Evolutionary conservation across 2,329 filamentous ascomycete genomes (phyloP), one percentile per base, ranked within the genome.

Genomic region (Trichothecium roseum): DNA sequence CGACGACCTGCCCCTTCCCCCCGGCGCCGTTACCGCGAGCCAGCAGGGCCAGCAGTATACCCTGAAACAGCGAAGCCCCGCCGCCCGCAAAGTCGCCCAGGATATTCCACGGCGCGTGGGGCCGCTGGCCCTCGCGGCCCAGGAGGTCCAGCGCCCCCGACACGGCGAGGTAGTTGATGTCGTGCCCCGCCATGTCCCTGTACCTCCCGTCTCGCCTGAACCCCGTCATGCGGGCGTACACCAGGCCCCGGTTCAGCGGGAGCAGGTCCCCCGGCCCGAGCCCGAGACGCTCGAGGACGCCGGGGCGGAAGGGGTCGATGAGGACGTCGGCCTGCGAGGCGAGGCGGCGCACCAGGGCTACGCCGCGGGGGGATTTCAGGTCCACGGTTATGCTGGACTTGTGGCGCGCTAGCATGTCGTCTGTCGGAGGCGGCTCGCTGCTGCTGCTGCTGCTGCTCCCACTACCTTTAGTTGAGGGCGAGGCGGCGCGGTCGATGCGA

Each of bases 131-230:
- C 18, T 64, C 63, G 1, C 82, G 67, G 1, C 89, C 89, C 3
- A 96, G 72, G 59, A 94, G 66, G 1, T 72, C 70, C 18, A 96
- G 61, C 1, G 83, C 80, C 1, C 89, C 89, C 0, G 81, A 83
- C 0, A 94, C 84, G 33, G 88, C 85, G 29, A 96, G 80, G 59
- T 96, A 96, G 54, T 96, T 95, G 56, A 95, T 94, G 55, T 95
- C 88, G 54, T 95, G 88, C 30, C 88, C 88, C 0, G 88, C 87
- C 88, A 94, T 95, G 49, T 72, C 62, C 32, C 73, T 74, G 60
- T 94, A 96, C 48, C 77, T 80, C 1, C 88, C 89, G 59, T 93
- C 85, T 28, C 88, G 70, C 10, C 89, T 71, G 57, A 95, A 96
- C 0, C 89, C 89, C 3, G 87, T 91, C 73, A 96, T 81, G 28